Conservation (phyloP, 441 rosid species). For the Hura crepitans region DNA sequence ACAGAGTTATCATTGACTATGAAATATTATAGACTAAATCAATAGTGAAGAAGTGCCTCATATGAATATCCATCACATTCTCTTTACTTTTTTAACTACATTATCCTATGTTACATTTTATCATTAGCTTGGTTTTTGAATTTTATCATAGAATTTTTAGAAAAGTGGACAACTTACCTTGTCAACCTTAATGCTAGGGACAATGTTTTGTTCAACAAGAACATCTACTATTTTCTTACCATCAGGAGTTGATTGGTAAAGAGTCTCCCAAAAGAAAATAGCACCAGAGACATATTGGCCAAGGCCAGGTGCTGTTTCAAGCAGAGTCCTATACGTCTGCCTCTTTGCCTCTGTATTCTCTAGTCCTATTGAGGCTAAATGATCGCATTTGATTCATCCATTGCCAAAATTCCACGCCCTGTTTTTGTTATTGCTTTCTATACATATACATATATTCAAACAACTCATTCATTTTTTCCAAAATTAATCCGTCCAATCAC, state of each 20-base stretch:
- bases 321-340: slow-evolving; percentile 79
- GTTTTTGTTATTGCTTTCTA: slow-evolving; percentile 83
- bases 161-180: slow-evolving; percentile 42
- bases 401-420: slow-evolving; percentile 83
- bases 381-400: slow-evolving; percentile 91
- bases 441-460: no score
- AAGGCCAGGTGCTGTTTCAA: slow-evolving; percentile 62
- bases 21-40: no score
- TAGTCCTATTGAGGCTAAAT: slow-evolving; percentile 67
- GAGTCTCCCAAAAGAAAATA: slow-evolving; percentile 82
- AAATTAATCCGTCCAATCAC: no score
- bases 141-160: no score
- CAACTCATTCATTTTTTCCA: no score
- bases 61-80: no score
- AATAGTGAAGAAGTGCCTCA: no score
- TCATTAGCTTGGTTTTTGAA: no score
- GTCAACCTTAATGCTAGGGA: slow-evolving; percentile 86
- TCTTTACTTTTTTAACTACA: no score
- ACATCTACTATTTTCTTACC: slow-evolving; percentile 85
- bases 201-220: slow-evolving; percentile 73
- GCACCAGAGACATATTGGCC: slow-evolving; percentile 76
- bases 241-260: slow-evolving; percentile 68
- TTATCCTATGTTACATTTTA: no score
- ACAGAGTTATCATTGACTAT: no score
- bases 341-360: slow-evolving; percentile 91